These are phyloP conservation scores for Sistotremastrum suecicum DNA, from an alignment of 768 basidiomycete species.

Conservation along the genomic window DNA sequence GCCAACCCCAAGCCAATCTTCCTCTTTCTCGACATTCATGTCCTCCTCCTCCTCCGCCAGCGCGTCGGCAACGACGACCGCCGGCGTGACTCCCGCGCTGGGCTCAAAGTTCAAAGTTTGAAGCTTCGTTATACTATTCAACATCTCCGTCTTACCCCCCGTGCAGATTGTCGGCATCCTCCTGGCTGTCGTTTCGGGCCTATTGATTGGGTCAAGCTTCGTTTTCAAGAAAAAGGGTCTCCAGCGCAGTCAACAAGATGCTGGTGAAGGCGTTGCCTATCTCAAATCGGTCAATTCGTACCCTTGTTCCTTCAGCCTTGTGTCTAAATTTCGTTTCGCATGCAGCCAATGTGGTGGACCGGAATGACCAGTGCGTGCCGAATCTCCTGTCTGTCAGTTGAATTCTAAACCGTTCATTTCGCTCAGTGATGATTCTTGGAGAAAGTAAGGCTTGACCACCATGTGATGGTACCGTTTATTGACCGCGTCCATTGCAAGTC, in stretches of 20 bases:
- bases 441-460: slow-evolving; percentile 29
- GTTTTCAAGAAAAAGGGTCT: slow-evolving; percentile 98
- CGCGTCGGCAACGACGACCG: slow-evolving; percentile 5
- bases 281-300: slow-evolving; percentile 67
- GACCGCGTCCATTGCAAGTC: slow-evolving; percentile 19
- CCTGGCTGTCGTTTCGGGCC: slow-evolving; percentile 61
- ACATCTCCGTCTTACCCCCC: neutral
- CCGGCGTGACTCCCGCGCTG: slow-evolving; percentile 3
- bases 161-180: slow-evolving; percentile 62
- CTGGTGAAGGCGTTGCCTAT: slow-evolving; percentile 85
- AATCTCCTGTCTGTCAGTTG: neutral
- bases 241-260: slow-evolving; percentile 56
- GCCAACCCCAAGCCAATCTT: neutral
- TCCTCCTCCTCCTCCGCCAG: slow-evolving; percentile 5
- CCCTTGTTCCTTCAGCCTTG: neutral
- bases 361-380: slow-evolving; percentile 68
- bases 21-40: slow-evolving; percentile 1
- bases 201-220: slow-evolving; percentile 86
- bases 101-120: slow-evolving; percentile 2
- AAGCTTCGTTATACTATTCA: neutral
- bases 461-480: slow-evolving; percentile 58
- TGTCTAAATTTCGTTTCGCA: slow-evolving; percentile 3
- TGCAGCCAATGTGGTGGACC: slow-evolving; percentile 78
- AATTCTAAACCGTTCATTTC: neutral
- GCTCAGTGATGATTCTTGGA: slow-evolving; percentile 79